Conservation (phyloP, 768 basidiomycete genomes). For the Sporobolomyces phaffii region DNA sequence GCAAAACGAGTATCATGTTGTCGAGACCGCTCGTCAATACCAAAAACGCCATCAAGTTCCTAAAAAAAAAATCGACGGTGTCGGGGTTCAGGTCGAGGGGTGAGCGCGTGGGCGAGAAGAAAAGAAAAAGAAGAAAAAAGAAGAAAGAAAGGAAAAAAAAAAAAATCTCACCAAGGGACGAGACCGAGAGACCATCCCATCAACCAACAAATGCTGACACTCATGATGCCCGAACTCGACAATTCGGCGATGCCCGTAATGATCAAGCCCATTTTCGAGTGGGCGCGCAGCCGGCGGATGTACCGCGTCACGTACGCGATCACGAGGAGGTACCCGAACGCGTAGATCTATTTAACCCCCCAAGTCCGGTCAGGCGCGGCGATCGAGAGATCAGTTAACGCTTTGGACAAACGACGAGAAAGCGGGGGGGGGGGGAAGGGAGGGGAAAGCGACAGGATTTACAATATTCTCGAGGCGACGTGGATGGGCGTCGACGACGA, state of each 20-base stretch:
- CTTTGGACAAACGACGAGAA: no score
- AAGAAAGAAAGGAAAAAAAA: constrained; percentile 39
- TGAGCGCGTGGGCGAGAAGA: no score
- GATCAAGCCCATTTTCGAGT: constrained; percentile 82
- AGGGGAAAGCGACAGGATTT: neutral
- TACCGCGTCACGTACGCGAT: constrained; percentile 68
- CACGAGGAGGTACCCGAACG: constrained; percentile 69
- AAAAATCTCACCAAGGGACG: constrained; percentile 69
- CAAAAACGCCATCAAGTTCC: constrained; percentile 64
- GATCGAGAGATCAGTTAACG: no score
- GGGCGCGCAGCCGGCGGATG: constrained; percentile 55
- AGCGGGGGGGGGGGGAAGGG: neutral
- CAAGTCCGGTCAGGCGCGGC: no score
- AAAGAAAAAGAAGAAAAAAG: neutral
- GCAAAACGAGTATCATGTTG: constrained; percentile 84
- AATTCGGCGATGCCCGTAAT: constrained; percentile 91
- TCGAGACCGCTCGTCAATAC: constrained; percentile 93
- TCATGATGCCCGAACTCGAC: constrained; percentile 86
- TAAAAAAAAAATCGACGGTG: constrained; percentile 28
- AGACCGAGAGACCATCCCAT: constrained; percentile 81
- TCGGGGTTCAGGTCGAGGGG: constrained; percentile 37
- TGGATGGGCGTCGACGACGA: constrained; percentile 30
- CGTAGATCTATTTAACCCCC: constrained; percentile 49
- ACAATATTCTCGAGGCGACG: constrained; percentile 53
- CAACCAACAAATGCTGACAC: constrained; percentile 82